These are phyloP conservation scores for Calycina marina DNA, from an alignment of 2,329 filamentous ascomycete genomes.

Conservation along the genomic window DNA sequence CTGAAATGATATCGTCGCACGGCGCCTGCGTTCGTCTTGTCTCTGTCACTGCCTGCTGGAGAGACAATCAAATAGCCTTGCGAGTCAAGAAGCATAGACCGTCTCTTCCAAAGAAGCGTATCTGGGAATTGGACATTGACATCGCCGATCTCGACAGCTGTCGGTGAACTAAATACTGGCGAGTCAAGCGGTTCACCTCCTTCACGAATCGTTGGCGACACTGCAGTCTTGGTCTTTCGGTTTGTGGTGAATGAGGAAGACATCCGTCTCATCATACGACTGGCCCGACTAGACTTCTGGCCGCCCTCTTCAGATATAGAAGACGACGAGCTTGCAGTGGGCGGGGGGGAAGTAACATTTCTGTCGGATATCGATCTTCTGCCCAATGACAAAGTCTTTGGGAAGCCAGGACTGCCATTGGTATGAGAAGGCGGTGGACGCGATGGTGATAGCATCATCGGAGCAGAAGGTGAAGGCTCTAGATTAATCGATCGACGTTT, in stretches of 20 bases:
- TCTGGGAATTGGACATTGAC: conserved; percentile 97
- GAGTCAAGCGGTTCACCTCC: conserved; percentile 22
- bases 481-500: conserved; percentile 28
- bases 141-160: conserved; percentile 39
- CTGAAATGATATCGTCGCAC: conserved; percentile 74
- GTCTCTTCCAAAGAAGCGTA: conserved; percentile 88
- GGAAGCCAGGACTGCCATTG: neutral
- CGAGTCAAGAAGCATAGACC: conserved; percentile 73
- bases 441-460: conserved; percentile 31
- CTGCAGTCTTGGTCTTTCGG: conserved; percentile 23
- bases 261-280: conserved; percentile 49
- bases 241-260: conserved; percentile 37
- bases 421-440: conserved; percentile 26
- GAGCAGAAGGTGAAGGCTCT: conserved; percentile 26
- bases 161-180: conserved; percentile 5
- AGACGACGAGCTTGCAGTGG: conserved; percentile 25
- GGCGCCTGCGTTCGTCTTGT: conserved; percentile 38
- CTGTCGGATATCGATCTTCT: conserved; percentile 33
- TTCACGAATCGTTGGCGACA: conserved; percentile 23
- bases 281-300: conserved; percentile 31
- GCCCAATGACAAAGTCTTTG: conserved; percentile 48
- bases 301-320: conserved; percentile 32
- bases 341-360: conserved; percentile 23
- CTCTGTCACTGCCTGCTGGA: conserved; percentile 31
- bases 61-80: conserved; percentile 73